Percentiles rank a stretch among this genome's conserved stretches.
Evolutionary conservation across 768 basidiomycete genomes (phyloP).

Genomic region (Trametes cinnabarina): DNA sequence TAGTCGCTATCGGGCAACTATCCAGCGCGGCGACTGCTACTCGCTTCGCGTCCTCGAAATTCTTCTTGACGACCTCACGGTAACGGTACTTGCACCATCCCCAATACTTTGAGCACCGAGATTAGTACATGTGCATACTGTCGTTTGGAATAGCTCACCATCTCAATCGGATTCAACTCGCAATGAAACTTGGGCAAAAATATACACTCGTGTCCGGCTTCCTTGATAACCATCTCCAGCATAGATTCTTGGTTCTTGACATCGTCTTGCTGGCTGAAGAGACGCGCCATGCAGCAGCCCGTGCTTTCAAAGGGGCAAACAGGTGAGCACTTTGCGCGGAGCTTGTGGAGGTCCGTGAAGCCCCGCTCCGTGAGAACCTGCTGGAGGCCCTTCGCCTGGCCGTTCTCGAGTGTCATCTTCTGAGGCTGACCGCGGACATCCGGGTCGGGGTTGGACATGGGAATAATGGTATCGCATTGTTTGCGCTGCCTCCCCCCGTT

Average conservation of each 20-base stretch:
- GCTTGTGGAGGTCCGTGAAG: conserved; percentile 34
- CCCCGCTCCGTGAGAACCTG: conserved; percentile 38
- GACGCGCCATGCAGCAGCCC: conserved; percentile 37
- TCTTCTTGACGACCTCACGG: conserved; percentile 30
- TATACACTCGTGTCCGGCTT: conserved; percentile 36
- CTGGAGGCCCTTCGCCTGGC: conserved; percentile 31
- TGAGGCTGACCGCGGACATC: conserved; percentile 30
- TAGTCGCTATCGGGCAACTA: conserved; percentile 37
- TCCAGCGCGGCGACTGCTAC: conserved; percentile 29
- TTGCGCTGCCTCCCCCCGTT: conserved; percentile 1
- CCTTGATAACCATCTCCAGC: conserved; percentile 32
- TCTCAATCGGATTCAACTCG: conserved; percentile 48
- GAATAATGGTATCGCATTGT: conserved; percentile 33
- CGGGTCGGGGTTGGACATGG: conserved; percentile 35
- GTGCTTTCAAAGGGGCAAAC: conserved; percentile 24
- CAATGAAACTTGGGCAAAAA: conserved; percentile 48
- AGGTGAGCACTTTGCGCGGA: conserved; percentile 34
- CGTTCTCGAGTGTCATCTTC: conserved; percentile 33
- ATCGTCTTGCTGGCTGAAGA: conserved; percentile 41
- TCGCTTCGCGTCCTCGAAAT: conserved; percentile 34
- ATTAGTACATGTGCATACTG: neutral
- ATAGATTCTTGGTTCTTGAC: conserved; percentile 37
- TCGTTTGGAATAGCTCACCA: conserved; percentile 28
- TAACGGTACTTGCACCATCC: conserved; percentile 38
- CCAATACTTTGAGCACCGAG: too few relatives aligned